Conservation (phyloP, 2,329 filamentous ascomycete genomes). For the Diaporthe citrichinensis region DNA sequence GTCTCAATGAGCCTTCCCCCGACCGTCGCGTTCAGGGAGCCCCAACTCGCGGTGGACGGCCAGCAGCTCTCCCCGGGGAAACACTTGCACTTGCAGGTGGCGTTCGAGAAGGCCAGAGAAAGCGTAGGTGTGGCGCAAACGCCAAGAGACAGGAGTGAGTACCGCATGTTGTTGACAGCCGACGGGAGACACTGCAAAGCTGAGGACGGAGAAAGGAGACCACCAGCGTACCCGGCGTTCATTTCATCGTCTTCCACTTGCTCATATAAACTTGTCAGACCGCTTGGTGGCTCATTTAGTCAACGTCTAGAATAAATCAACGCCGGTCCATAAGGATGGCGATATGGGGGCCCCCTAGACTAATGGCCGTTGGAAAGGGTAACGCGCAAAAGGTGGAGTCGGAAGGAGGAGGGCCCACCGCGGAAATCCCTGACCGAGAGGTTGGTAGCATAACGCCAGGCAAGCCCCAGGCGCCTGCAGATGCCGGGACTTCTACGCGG, state of each 20-base stretch:
- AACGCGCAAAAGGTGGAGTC: constrained; percentile 21
- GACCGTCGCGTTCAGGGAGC: constrained; percentile 24
- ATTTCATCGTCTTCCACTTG: not conserved
- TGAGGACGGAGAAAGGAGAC: not conserved
- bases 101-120: not conserved
- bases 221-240: not conserved
- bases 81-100: constrained; percentile 34
- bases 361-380: constrained; percentile 6
- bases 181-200: not conserved
- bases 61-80: constrained; percentile 32
- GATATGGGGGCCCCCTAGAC: constrained; percentile 16
- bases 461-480: not conserved
- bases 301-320: constrained; percentile 18
- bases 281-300: constrained; percentile 11
- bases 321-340: constrained; percentile 10
- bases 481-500: constrained; percentile 10
- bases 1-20: constrained; percentile 33
- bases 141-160: constrained; percentile 17
- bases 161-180: constrained; percentile 1
- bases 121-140: constrained; percentile 19
- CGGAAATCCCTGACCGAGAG: constrained; percentile 12
- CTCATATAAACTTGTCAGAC: constrained; percentile 20
- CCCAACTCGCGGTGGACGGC: constrained; percentile 17
- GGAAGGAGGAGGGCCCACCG: constrained; percentile 10
- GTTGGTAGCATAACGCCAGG: not conserved